Evolutionary conservation across 257 asterid genomes (phyloP).

Genomic region (Eucommia ulmoides): DNA sequence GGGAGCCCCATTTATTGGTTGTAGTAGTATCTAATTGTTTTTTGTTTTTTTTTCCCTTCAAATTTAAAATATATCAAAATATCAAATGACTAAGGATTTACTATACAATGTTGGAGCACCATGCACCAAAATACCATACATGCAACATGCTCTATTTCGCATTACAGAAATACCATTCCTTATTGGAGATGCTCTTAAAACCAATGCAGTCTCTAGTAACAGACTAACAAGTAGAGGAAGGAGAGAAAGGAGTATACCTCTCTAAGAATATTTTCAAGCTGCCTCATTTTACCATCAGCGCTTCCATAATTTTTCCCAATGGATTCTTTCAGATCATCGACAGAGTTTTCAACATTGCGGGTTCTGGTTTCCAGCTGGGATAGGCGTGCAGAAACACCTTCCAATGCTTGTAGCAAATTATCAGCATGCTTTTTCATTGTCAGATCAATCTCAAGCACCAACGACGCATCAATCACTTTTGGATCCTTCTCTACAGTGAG

Average conservation of each 20-base stretch:
- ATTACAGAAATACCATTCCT: too few relatives aligned
- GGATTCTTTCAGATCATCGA: constrained; percentile 70
- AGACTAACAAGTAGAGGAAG: background rate
- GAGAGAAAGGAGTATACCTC: constrained; percentile 38
- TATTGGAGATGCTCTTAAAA: too few relatives aligned
- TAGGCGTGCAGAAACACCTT: constrained; percentile 65
- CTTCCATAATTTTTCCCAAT: constrained; percentile 60
- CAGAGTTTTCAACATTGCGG: constrained; percentile 58
- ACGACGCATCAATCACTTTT: constrained; percentile 24
- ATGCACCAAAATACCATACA: too few relatives aligned
- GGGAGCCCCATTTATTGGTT: too few relatives aligned
- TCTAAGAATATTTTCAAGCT: constrained; percentile 61
- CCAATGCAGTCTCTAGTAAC: background rate
- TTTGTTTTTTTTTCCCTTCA: too few relatives aligned
- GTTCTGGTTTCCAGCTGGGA: constrained; percentile 80
- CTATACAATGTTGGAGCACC: too few relatives aligned
- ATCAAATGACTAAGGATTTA: too few relatives aligned
- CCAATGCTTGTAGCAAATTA: constrained; percentile 59
- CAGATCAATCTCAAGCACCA: constrained; percentile 71
- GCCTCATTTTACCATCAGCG: constrained; percentile 71
- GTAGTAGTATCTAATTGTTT: too few relatives aligned
- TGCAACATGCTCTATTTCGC: too few relatives aligned
- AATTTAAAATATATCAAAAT: too few relatives aligned
- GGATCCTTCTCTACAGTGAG: constrained; percentile 45
- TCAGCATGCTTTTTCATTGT: constrained; percentile 75